Evolutionary conservation across 306 rosid genomes (phyloP).

Genomic region (Begonia fuchsioides): DNA sequence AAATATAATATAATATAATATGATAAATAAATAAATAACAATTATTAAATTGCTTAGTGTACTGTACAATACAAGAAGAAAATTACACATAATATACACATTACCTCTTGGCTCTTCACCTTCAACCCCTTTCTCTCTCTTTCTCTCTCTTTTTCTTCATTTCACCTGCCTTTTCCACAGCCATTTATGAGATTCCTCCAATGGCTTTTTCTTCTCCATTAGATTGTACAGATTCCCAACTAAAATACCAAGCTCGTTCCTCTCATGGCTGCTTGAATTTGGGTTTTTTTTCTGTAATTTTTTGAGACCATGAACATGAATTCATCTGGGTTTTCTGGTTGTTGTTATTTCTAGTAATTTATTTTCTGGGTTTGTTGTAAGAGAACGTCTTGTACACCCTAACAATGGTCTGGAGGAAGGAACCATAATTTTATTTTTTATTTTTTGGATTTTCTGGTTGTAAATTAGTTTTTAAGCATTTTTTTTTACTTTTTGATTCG

Average conservation of each 20-base stretch:
- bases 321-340: slow-evolving; percentile 59
- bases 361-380: slow-evolving; percentile 32
- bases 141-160: slow-evolving; percentile 26
- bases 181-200: slow-evolving; percentile 75
- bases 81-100: too few species aligned
- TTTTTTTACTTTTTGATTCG: slow-evolving; percentile 16
- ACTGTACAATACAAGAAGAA: too few species aligned
- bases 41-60: too few species aligned
- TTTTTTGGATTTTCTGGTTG: slow-evolving; percentile 5
- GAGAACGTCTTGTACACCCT: slow-evolving; percentile 40
- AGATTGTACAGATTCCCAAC: slow-evolving; percentile 52
- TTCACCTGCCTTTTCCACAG: slow-evolving; percentile 46
- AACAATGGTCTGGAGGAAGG: slow-evolving; percentile 17
- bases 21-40: too few species aligned
- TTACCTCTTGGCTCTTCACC: too few species aligned
- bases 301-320: slow-evolving; percentile 14
- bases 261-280: slow-evolving; percentile 30
- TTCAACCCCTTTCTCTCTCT: background rate
- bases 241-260: slow-evolving; percentile 36
- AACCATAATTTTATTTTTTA: slow-evolving; percentile 1
- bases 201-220: slow-evolving; percentile 61
- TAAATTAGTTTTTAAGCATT: slow-evolving; percentile 11
- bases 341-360: slow-evolving; percentile 41
- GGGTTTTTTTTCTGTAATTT: slow-evolving; percentile 14
- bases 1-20: too few species aligned